Evolutionary conservation across 345 rosid species (phyloP).

Genomic region (Eucalyptus marginata): DNA sequence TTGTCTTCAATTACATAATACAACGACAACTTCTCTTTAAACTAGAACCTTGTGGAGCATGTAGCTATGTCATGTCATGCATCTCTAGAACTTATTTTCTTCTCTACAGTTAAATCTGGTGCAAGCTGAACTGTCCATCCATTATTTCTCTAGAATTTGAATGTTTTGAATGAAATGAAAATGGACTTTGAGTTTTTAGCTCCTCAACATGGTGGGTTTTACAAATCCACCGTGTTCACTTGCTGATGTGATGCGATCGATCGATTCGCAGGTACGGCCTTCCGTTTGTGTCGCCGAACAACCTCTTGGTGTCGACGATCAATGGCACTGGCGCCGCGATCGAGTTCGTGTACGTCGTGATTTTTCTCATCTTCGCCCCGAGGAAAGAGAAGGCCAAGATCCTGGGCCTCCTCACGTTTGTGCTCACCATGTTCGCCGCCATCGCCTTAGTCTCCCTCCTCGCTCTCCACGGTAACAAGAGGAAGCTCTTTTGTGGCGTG

Average conservation of each 20-base stretch:
- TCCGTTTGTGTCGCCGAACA: conserved; percentile 80
- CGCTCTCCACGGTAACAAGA: conserved; percentile 48
- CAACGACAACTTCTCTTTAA: background rate
- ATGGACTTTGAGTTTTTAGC: background rate
- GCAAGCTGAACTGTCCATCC: background rate
- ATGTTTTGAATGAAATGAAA: background rate
- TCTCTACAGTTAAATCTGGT: background rate
- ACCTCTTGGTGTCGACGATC: conserved; percentile 65
- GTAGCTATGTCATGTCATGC: background rate
- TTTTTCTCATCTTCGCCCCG: conserved; percentile 55
- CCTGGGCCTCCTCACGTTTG: conserved; percentile 34
- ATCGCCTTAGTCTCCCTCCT: conserved; percentile 60
- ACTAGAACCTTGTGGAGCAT: background rate
- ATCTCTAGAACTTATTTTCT: background rate
- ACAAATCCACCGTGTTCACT: background rate
- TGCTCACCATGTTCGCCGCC: conserved; percentile 39
- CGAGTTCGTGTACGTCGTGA: conserved; percentile 53
- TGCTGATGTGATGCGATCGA: background rate
- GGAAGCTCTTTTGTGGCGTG: conserved; percentile 78
- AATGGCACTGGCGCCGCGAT: conserved; percentile 75
- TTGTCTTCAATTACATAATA: background rate
- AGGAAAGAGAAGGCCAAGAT: conserved; percentile 73
- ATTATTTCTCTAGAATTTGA: background rate
- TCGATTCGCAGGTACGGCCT: conserved; percentile 63
- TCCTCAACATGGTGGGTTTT: background rate